phyloP scores from a whole-genome alignment of 371 early-diverging fungal species.

The Haplosporangium sp. region DNA sequence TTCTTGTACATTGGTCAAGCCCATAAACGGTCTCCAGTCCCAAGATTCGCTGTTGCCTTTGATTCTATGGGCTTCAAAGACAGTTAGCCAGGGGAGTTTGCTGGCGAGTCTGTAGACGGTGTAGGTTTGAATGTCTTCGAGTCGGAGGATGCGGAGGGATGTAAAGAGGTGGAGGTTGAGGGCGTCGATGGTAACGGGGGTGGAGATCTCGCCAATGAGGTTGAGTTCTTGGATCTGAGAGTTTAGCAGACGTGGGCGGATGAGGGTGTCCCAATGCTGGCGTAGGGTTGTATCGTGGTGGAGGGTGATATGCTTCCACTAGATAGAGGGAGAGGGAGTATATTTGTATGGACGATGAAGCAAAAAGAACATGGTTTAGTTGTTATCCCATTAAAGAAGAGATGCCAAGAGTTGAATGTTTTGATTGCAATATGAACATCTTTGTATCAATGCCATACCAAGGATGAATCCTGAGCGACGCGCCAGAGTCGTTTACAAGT shows the following conservation, averaged over 20 bases:
- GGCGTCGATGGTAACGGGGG: constrained; percentile 30
- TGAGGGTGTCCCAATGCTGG: constrained; percentile 23
- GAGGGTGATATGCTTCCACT: constrained; percentile 40
- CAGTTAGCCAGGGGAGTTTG: constrained; percentile 23
- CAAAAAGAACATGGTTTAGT: neutral
- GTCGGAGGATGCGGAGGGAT: constrained; percentile 15
- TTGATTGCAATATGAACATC: neutral
- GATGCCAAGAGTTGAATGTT: too few relatives aligned
- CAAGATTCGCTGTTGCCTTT: constrained; percentile 31
- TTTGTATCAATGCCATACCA: constrained; percentile 11
- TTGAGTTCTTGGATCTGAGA: constrained; percentile 24
- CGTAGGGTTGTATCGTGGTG: constrained; percentile 21
- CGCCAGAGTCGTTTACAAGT: constrained; percentile 35
- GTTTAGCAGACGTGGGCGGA: constrained; percentile 22
- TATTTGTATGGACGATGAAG: neutral
- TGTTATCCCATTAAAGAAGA: neutral
- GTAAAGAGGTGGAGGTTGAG: constrained; percentile 27
- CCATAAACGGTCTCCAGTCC: constrained; percentile 42
- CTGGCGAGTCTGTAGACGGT: constrained; percentile 38
- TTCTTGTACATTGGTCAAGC: constrained; percentile 20
- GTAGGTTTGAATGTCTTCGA: constrained; percentile 33
- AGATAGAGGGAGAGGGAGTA: neutral
- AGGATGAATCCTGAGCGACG: constrained; percentile 32
- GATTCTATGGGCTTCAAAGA: constrained; percentile 35
- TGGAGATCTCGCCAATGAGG: constrained; percentile 29